phyloP scores from a whole-genome alignment of 1,139 yeast species.

The Candida sojae region DNA sequence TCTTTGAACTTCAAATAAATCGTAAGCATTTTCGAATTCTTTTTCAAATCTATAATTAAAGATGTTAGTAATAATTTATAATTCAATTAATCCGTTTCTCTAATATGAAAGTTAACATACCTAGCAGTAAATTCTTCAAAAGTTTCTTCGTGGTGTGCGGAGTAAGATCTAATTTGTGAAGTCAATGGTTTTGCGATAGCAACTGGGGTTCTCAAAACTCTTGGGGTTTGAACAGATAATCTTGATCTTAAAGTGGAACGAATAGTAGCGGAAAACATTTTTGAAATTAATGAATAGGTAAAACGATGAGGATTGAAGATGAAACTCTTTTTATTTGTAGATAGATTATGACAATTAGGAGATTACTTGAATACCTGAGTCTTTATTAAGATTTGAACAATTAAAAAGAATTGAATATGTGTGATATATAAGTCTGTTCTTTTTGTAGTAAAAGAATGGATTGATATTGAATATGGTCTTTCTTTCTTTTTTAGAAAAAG shows the following conservation, averaged over 20 bases:
- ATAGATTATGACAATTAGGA: no score
- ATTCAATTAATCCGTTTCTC: no score
- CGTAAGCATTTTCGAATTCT: conserved; percentile 98
- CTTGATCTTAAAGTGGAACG: conserved; percentile 57
- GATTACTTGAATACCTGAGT: no score
- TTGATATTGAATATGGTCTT: neutral
- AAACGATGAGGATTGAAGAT: neutral
- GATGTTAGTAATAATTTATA: neutral
- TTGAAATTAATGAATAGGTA: neutral
- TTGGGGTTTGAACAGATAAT: conserved; percentile 29
- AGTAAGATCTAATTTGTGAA: conserved; percentile 58
- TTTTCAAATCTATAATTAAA: conserved; percentile 70
- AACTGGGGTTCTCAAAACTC: conserved; percentile 19
- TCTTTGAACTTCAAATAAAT: conserved; percentile 92
- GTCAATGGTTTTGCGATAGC: conserved; percentile 18
- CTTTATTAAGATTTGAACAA: no score
- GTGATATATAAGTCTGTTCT: neutral
- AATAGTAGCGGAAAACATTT: conserved; percentile 51
- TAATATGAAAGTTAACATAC: conserved; percentile 27
- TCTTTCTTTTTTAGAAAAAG: neutral
- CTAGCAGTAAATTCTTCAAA: conserved; percentile 92
- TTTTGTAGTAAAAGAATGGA: neutral
- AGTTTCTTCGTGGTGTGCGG: conserved; percentile 82
- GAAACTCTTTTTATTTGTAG: no score
- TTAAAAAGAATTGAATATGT: neutral